Conservation (phyloP, 352 stramenopile genomes). For the Phytophthora foliorum region DNA sequence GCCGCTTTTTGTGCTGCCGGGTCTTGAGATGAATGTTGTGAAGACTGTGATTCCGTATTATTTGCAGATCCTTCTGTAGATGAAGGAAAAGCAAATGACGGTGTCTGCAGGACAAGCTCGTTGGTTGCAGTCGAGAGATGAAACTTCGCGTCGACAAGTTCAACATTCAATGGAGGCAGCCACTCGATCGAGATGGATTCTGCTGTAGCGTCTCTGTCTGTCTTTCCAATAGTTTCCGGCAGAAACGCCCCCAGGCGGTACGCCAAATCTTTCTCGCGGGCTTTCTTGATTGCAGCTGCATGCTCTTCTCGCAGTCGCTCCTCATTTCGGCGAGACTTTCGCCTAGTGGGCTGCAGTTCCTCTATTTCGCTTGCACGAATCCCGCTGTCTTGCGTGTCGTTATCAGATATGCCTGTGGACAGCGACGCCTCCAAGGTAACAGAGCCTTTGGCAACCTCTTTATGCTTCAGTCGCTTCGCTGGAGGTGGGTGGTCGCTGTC, state of each 20-base stretch:
- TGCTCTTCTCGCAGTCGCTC: constrained; percentile 77
- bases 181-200: constrained; percentile 34
- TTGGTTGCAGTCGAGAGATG: constrained; percentile 33
- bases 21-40: constrained; percentile 9
- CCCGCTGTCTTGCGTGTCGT: constrained; percentile 55
- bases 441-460: constrained; percentile 9
- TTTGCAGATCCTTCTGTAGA: constrained; percentile 4
- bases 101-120: constrained; percentile 13
- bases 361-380: constrained; percentile 35
- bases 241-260: constrained; percentile 65
- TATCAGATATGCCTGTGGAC: constrained; percentile 40
- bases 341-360: constrained; percentile 41
- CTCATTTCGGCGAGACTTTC: constrained; percentile 76
- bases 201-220: constrained; percentile 9
- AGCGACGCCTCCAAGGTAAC: constrained; percentile 21
- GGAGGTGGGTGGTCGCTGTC: constrained; percentile 9
- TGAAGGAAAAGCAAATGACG: constrained; percentile 30
- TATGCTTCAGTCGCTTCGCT: constrained; percentile 26
- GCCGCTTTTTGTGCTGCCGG: not conserved
- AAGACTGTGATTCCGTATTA: constrained; percentile 1
- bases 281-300: constrained; percentile 66
- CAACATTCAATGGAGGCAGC: constrained; percentile 34
- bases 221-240: constrained; percentile 19
- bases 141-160: constrained; percentile 44
- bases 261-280: constrained; percentile 66